Conservation (phyloP, 305 asterid species). For the Rubia balearica region DNA sequence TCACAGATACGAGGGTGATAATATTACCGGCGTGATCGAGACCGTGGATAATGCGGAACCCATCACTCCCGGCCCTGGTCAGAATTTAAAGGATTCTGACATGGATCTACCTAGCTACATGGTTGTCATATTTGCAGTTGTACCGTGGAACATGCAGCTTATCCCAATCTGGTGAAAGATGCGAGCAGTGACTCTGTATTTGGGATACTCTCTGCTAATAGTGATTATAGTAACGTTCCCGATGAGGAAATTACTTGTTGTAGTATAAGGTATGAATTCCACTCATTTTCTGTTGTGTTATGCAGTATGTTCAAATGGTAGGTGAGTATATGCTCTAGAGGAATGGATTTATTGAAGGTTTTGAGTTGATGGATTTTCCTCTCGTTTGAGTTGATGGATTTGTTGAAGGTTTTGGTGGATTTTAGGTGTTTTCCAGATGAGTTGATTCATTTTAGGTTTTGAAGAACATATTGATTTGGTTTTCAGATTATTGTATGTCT, state of each 20-base stretch:
- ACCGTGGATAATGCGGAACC: conserved; percentile 23
- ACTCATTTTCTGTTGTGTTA: too few relatives aligned
- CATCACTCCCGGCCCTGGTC: conserved; percentile 12
- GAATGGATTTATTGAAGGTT: too few relatives aligned
- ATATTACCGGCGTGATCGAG: conserved; percentile 23
- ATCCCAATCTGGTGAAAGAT: conserved; percentile 32
- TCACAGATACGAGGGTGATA: conserved; percentile 22
- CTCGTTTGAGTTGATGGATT: too few relatives aligned
- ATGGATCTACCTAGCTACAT: conserved; percentile 31
- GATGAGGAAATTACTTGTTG: conserved; percentile 5
- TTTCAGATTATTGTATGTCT: too few relatives aligned
- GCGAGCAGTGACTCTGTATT: conserved; percentile 40
- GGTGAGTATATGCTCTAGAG: too few relatives aligned
- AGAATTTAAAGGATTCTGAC: background rate
- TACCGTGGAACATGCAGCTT: conserved; percentile 63
- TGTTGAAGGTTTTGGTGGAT: too few relatives aligned
- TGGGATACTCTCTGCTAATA: conserved; percentile 40
- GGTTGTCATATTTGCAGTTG: conserved; percentile 85
- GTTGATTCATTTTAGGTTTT: too few relatives aligned
- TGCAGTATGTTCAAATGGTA: too few relatives aligned
- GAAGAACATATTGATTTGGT: too few relatives aligned
- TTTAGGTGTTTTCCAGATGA: too few relatives aligned
- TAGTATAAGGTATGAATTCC: too few relatives aligned
- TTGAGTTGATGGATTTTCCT: too few relatives aligned
- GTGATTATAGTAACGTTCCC: conserved; percentile 29